A percentile compares a stretch with the other conserved stretches of the same genome.
Conservation (phyloP, 2,329 filamentous ascomycete genomes). For the Pseudogymnoascus sp. region DNA sequence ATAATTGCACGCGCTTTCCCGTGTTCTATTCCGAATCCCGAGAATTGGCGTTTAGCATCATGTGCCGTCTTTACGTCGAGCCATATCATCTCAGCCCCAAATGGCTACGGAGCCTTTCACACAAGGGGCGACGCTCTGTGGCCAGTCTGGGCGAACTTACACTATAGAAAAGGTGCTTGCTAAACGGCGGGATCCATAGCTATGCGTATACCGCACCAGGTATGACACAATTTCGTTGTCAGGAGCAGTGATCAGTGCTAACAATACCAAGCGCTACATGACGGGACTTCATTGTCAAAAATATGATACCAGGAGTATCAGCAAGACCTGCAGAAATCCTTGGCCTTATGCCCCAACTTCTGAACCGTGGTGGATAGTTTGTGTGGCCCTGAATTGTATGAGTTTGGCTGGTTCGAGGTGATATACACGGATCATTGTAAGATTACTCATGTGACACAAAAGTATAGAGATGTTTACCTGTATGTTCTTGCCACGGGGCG, state of each 20-base stretch:
- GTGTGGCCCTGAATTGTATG: conserved; percentile 21
- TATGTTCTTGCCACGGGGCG: too few relatives aligned
- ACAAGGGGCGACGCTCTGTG: neutral
- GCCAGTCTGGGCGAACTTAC: neutral
- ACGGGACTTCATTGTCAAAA: conserved; percentile 20
- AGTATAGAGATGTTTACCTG: neutral
- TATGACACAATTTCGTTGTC: neutral
- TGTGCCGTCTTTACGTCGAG: neutral
- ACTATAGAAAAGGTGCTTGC: neutral
- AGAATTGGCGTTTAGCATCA: neutral
- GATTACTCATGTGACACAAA: neutral
- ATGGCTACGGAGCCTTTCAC: neutral
- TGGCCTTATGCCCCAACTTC: conserved; percentile 23
- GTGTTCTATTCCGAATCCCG: neutral
- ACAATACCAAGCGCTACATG: conserved; percentile 12
- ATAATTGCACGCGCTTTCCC: neutral
- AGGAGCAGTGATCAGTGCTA: neutral
- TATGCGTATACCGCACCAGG: neutral
- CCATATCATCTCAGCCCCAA: neutral
- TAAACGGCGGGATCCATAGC: neutral
- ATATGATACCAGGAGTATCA: conserved; percentile 26
- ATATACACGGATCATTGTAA: neutral
- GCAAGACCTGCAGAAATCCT: conserved; percentile 20
- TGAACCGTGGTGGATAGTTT: conserved; percentile 20
- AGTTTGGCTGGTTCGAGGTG: neutral